phyloP scores from a whole-genome alignment of 2,329 filamentous ascomycete genomes.

The Monilinia laxa region DNA sequence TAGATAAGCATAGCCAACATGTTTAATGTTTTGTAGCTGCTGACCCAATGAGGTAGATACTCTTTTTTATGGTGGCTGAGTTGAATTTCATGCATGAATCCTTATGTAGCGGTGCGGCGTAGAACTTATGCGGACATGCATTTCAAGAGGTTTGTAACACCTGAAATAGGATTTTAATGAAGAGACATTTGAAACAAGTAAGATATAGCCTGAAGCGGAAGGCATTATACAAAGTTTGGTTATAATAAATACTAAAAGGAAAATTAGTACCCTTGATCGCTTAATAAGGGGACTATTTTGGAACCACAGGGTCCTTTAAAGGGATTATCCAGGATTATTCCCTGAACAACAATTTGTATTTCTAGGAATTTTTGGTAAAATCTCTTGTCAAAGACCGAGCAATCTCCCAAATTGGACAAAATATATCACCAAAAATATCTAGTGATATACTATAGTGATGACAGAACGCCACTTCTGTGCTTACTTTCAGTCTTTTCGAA shows the following conservation, averaged over 20 bases:
- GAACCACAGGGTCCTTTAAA: not conserved
- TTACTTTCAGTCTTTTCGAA: not conserved
- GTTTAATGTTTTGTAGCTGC: not conserved
- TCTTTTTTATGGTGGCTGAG: conserved; percentile 7
- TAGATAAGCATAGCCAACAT: conserved; percentile 8
- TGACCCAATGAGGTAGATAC: not conserved
- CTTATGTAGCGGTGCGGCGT: conserved; percentile 20
- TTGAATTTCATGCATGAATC: conserved; percentile 17
- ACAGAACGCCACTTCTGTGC: not conserved
- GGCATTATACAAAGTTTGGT: not conserved
- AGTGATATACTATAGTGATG: not conserved
- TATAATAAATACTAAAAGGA: not conserved
- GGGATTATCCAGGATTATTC: not conserved
- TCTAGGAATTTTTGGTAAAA: not conserved
- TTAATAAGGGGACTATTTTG: conserved; percentile 2
- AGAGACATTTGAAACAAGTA: not conserved
- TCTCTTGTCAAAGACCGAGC: not conserved
- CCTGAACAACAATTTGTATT: too few species aligned
- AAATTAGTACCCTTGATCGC: conserved; percentile 7
- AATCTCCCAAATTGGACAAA: not conserved
- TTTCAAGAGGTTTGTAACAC: not conserved
- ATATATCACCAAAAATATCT: not conserved
- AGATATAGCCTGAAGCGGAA: not conserved
- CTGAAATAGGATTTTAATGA: not conserved
- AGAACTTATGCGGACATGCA: conserved; percentile 4